Evolutionary conservation across 495 filamentous ascomycete species (phyloP), one percentile per base, ranked within the genome.

Genomic region (Podospora didyma): DNA sequence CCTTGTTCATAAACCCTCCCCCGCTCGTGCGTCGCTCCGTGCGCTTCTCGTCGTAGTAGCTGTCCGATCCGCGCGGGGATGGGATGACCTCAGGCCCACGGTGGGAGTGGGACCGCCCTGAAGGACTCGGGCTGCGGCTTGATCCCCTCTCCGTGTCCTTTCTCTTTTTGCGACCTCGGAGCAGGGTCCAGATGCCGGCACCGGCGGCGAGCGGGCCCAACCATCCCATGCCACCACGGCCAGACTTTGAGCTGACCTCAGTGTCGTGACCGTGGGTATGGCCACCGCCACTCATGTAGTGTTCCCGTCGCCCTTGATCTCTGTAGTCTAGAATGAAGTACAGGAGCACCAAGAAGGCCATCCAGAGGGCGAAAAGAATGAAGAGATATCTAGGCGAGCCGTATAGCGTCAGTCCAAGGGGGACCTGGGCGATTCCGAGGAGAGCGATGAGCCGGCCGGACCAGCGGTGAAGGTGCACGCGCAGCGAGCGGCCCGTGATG

Each of bases 381-480:
- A 98, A 98, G 0, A 90, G 75, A 12, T 75, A 74, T 67, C 88
- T 83, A 14, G 95, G 94, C 31, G 91, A 94, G 16, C 94, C 94
- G 63, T 97, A 98, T 11, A 98, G 79, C 3, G 91, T 92, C 49
- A 98, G 79, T 0, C 94, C 94, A 1, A 97, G 75, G 1, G 93
- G 89, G 23, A 97, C 85, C 68, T 98, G 95, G 7, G 87, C 80
- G 51, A 98, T 80, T 5, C 88, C 94, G 5, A 98, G 74, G 26
- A 97, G 67, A 9, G 86, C 86, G 49, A 92, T 81, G 0, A 74
- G 73, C 31, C 91, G 81, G 34, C 94, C 94, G 45, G 91, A 67
- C 91, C 93, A 96, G 61, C 90, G 87, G 71, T 98, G 94, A 44
- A 96, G 78, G 70, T 91, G 87, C 23, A 90, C 72, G 60, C 86